Conservation (phyloP, 202 grass and related monocot species). For the Schoenoplectus tabernaemontani region DNA sequence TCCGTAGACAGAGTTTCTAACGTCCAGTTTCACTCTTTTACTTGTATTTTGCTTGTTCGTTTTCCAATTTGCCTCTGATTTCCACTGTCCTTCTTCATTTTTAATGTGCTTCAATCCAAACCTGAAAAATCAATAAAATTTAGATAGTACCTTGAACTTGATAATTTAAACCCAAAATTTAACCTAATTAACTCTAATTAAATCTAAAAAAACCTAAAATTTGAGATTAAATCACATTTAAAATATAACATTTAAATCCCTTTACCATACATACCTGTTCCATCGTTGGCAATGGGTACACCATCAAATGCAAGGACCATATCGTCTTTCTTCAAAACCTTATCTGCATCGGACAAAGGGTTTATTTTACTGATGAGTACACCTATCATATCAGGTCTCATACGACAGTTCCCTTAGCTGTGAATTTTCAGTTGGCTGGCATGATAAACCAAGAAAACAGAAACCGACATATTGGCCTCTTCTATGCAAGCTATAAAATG, state of each 20-base stretch:
- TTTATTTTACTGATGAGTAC: slow-evolving; percentile 94
- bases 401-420: slow-evolving; percentile 74
- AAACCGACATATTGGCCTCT: slow-evolving; percentile 85
- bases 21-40: no score
- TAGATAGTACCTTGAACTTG: no score
- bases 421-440: slow-evolving; percentile 88
- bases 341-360: slow-evolving; percentile 70
- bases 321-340: slow-evolving; percentile 82
- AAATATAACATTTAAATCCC: neutral
- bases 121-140: no score
- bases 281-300: slow-evolving; percentile 86
- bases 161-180: no score
- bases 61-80: no score
- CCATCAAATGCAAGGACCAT: slow-evolving; percentile 94
- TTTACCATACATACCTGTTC: slow-evolving; percentile 50
- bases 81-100: no score
- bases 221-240: neutral
- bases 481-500: slow-evolving; percentile 83
- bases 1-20: no score
- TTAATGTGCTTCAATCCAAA: no score
- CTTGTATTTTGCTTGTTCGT: no score
- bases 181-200: no score
- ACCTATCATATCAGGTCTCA: slow-evolving; percentile 71
- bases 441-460: slow-evolving; percentile 89
- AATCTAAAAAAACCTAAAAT: no score